Base-by-base conservation (phyloP, 1,139 yeast species). In the Debaryomyces coudertii region DNA sequence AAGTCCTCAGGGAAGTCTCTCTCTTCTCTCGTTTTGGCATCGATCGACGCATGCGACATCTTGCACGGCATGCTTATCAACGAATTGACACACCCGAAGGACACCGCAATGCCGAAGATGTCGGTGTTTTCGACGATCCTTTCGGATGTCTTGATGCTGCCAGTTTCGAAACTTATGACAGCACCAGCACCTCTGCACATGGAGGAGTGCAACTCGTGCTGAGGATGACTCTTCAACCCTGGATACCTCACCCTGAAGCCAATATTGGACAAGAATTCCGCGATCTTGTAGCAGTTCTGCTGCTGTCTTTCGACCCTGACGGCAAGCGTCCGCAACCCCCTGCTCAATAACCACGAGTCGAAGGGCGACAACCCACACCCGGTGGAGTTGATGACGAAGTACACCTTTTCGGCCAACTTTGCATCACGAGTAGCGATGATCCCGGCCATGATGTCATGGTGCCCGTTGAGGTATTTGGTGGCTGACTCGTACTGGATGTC, bases 41-140 rank as follows among this genome's bases (percentile, higher is more conserved):
- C 97, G 53, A 92, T 90, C 5, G 96, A 85, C n/a, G 97, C 97
- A 62, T 90, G 97, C 2, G 96, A 88, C 97, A 90, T 90, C 65
- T 82, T 82, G 66, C 97, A 89, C 9, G 97, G 97, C 86, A 90
- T 81, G 40, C 95, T 87, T 48, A 92, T 89, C 58, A 92, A 76
- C 15, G 96, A 88, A 68, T 90, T 89, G 47, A 92, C 97, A 65
- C 96, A 87, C 15, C 98, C 98, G 68, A 92, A 92, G 5, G 96
- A 87, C 4, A 92, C 97, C 7, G 96, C 89, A 53, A 92, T 90
- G 31, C 93, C 90, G 73, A 88, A 92, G 37, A 92, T 74, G 47
- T 84, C 82, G 8, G 92, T 82, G 44, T 76, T 73, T 57, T 88
- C 93, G 20, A 90, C 93, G 51, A 92, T 84, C 49, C 78, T 76